These are phyloP conservation scores for Balamuthia mandrillaris DNA, from an alignment of 208 protist species.

Conservation along the genomic window DNA sequence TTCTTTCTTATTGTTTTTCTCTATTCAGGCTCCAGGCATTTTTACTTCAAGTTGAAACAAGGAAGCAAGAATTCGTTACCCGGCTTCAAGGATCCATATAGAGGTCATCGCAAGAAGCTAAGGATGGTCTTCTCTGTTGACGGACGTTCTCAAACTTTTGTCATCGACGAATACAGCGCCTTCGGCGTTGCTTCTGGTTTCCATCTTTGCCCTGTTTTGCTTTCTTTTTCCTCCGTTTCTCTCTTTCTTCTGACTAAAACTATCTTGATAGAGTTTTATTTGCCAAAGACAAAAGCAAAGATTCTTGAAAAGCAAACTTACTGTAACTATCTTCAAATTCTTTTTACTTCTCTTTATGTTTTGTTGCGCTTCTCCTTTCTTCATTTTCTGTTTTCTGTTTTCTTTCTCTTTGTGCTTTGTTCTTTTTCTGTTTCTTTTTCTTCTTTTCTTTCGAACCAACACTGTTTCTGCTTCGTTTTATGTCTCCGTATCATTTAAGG, in stretches of 20 bases:
- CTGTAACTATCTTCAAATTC: not conserved
- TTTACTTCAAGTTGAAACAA: not conserved
- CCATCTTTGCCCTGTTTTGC: not conserved
- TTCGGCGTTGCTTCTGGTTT: not conserved
- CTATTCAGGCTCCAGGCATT: not conserved
- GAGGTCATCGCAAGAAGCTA: not conserved
- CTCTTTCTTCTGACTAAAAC: not conserved
- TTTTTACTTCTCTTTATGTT: not conserved
- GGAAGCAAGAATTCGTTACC: not conserved
- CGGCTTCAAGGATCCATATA: not conserved
- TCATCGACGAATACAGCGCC: not conserved
- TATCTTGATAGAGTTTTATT: not conserved
- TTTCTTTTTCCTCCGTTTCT: not conserved
- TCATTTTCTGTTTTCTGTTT: not conserved
- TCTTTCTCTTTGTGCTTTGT: not conserved
- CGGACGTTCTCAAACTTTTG: too few species aligned
- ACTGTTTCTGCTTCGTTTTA: not conserved
- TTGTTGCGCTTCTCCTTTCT: not conserved
- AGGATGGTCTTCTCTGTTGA: not conserved
- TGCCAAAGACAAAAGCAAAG: not conserved
- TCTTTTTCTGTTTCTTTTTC: not conserved
- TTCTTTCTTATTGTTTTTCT: not conserved
- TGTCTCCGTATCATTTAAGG: not conserved
- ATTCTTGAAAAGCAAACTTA: not conserved
- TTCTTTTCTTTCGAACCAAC: not conserved